phyloP scores from a whole-genome alignment of 257 asterid species.

The Fraxinus quadrangulata region DNA sequence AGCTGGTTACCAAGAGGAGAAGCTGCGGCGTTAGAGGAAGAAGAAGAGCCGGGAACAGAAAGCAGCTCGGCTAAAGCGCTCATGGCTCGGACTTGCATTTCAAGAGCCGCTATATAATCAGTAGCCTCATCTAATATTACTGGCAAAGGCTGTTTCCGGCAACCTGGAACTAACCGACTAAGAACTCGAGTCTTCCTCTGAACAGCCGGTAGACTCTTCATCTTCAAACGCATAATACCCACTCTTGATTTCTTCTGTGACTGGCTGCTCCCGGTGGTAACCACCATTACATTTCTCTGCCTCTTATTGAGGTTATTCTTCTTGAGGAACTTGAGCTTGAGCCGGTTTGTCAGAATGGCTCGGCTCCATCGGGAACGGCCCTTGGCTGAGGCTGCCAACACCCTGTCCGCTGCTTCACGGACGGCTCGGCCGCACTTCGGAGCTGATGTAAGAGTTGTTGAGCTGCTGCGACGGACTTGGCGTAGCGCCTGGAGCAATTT shows the following conservation, averaged over 20 bases:
- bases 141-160: slow-evolving; percentile 83
- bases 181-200: slow-evolving; percentile 74
- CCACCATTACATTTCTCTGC: slow-evolving; percentile 45
- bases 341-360: slow-evolving; percentile 68
- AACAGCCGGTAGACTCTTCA: slow-evolving; percentile 72
- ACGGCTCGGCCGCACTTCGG: slow-evolving; percentile 50
- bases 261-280: slow-evolving; percentile 51
- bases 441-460: slow-evolving; percentile 37
- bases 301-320: slow-evolving; percentile 48
- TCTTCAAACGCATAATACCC: slow-evolving; percentile 56
- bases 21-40: slow-evolving; percentile 31
- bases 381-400: slow-evolving; percentile 72
- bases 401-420: slow-evolving; percentile 80
- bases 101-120: slow-evolving; percentile 90
- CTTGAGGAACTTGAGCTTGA: slow-evolving; percentile 77
- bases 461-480: slow-evolving; percentile 47
- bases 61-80: slow-evolving; percentile 76
- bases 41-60: slow-evolving; percentile 50
- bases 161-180: slow-evolving; percentile 84
- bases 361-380: slow-evolving; percentile 96
- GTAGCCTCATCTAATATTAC: slow-evolving; percentile 84
- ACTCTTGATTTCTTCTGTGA: slow-evolving; percentile 64
- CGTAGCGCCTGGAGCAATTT: slow-evolving; percentile 84
- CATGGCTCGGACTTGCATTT: slow-evolving; percentile 99
- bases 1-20: slow-evolving; percentile 30